A percentile compares a stretch with the other conserved stretches of the same genome.
Evolutionary conservation across 1,284 basidiomycete species (phyloP).

Genomic region (Melampsora americana): DNA sequence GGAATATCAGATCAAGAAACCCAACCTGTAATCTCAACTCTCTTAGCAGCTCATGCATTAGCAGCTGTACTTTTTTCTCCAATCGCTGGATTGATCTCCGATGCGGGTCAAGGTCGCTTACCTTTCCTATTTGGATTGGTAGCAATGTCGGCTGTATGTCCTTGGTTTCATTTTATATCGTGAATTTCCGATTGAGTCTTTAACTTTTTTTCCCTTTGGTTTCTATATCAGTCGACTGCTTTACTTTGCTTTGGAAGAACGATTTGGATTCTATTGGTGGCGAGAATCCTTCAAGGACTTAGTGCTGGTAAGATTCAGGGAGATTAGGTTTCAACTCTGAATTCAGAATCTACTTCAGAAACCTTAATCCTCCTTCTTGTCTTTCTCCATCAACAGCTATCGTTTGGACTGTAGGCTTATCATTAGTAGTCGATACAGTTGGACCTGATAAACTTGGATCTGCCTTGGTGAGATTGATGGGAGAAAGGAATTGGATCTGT

Average conservation of each 20-base stretch:
- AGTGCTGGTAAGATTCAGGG: slow-evolving; percentile 24
- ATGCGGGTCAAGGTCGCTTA: slow-evolving; percentile 12
- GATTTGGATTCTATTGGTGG: slow-evolving; percentile 15
- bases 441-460: slow-evolving; percentile 19
- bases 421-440: slow-evolving; percentile 39
- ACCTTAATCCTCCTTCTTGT: not conserved
- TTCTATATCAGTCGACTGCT: slow-evolving; percentile 13
- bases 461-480: slow-evolving; percentile 18
- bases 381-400: slow-evolving; percentile 14
- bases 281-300: slow-evolving; percentile 33
- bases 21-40: slow-evolving; percentile 12
- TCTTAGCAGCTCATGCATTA: slow-evolving; percentile 31
- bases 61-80: slow-evolving; percentile 15
- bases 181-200: not conserved
- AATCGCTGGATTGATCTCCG: slow-evolving; percentile 16
- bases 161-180: not conserved
- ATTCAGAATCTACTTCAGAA: not conserved
- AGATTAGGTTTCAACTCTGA: not conserved
- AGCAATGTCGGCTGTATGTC: slow-evolving; percentile 22
- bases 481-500: not conserved
- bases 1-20: slow-evolving; percentile 11
- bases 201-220: not conserved
- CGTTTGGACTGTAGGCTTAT: slow-evolving; percentile 41
- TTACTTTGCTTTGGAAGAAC: slow-evolving; percentile 36
- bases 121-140: slow-evolving; percentile 28